Conservation (phyloP, 169 alveolate species). For the Eimeria acervulina region DNA sequence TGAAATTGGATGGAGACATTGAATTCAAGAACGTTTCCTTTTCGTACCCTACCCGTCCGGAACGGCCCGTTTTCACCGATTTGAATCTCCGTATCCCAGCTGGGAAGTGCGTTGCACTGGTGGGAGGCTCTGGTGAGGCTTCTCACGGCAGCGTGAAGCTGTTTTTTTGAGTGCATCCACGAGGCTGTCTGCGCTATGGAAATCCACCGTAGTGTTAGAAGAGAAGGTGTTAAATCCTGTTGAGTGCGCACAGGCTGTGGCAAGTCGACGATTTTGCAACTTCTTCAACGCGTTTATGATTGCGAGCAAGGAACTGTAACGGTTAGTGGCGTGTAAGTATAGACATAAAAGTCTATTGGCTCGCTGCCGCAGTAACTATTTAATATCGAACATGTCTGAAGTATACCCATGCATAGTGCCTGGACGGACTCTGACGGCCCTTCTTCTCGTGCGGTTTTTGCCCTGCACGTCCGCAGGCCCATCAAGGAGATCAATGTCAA, state of each 20-base stretch:
- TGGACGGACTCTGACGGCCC: neutral
- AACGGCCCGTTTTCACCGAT: conserved; percentile 32
- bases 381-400: no score
- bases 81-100: conserved; percentile 71
- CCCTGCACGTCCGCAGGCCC: neutral
- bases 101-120: conserved; percentile 82
- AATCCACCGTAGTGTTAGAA: no score
- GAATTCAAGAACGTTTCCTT: conserved; percentile 64
- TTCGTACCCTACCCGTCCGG: conserved; percentile 75
- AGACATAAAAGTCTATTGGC: no score
- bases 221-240: neutral
- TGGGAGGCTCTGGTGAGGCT: conserved; percentile 79
- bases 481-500: conserved; percentile 83
- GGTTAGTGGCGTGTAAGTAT: conserved; percentile 62
- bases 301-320: conserved; percentile 88
- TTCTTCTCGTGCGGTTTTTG: neutral
- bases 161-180: no score
- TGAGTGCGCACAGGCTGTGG: conserved; percentile 96
- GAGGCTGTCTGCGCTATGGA: no score
- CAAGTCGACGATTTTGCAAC: conserved; percentile 96
- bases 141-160: neutral
- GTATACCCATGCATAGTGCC: neutral
- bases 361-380: no score
- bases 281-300: conserved; percentile 95
- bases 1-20: conserved; percentile 59